Evolutionary conservation across 73 alveolate species (phyloP).

Genomic region (Uronychia binucleata): DNA sequence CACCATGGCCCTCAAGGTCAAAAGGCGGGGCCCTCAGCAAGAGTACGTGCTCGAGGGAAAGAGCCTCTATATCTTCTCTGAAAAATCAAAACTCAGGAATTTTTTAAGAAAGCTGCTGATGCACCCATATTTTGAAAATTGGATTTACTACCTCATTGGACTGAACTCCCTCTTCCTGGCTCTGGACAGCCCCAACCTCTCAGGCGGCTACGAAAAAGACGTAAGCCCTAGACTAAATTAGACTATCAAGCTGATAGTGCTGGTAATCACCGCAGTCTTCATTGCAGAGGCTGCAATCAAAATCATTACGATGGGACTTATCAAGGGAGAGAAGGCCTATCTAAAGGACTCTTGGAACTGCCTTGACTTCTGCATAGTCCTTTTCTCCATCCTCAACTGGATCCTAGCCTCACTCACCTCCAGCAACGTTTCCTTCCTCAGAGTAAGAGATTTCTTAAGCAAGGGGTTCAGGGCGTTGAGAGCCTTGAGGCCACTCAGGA

Average conservation of each 20-base stretch:
- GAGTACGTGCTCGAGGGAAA: constrained; percentile 29
- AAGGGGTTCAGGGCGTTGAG: constrained; percentile 76
- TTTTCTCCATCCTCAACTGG: constrained; percentile 34
- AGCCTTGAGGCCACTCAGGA: constrained; percentile 78
- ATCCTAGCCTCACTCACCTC: constrained; percentile 18
- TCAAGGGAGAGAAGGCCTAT: constrained; percentile 42
- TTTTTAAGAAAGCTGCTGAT: constrained; percentile 1
- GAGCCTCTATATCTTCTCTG: constrained; percentile 45
- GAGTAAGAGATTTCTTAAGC: neutral
- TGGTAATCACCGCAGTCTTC: constrained; percentile 29
- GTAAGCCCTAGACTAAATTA: neutral
- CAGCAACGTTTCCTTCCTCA: constrained; percentile 14
- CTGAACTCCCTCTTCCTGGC: constrained; percentile 49
- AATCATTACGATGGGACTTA: constrained; percentile 52
- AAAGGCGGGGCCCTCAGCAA: neutral
- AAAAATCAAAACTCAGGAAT: constrained; percentile 16
- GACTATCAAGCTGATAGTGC: constrained; percentile 8
- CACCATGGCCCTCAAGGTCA: neutral
- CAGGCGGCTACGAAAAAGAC: constrained; percentile 4
- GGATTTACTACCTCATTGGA: constrained; percentile 56
- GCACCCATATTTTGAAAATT: constrained; percentile 66
- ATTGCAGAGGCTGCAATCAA: constrained; percentile 50
- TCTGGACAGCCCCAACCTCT: constrained; percentile 49
- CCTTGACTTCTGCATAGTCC: constrained; percentile 58
- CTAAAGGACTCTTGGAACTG: constrained; percentile 58